Evolutionary conservation across 1,139 yeast genomes (phyloP).

Genomic region (Hyphopichia pseudoburtonii): DNA sequence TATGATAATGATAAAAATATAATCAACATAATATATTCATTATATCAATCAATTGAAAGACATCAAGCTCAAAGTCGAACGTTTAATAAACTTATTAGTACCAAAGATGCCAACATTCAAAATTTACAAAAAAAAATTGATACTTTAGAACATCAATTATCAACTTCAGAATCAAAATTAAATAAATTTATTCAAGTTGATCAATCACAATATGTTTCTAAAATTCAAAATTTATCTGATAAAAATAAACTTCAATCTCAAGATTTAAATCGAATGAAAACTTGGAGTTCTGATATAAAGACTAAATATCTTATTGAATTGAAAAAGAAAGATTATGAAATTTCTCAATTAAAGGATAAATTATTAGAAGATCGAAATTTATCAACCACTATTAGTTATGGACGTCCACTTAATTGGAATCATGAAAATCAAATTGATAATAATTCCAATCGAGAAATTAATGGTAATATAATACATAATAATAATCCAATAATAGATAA

Average conservation of each 20-base stretch:
- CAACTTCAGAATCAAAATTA: conserved; percentile 17
- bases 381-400: conserved; percentile 33
- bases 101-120: conserved; percentile 31
- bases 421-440: conserved; percentile 3
- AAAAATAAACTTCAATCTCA: conserved; percentile 29
- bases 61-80: conserved; percentile 34
- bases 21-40: conserved; percentile 43
- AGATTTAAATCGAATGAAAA: conserved; percentile 30
- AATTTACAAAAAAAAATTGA: conserved; percentile 24
- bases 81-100: conserved; percentile 29
- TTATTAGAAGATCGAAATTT: conserved; percentile 36
- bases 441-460: conserved; percentile 10
- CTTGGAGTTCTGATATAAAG: conserved; percentile 31
- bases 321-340: conserved; percentile 35
- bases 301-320: conserved; percentile 42
- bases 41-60: conserved; percentile 40
- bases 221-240: conserved; percentile 19
- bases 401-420: conserved; percentile 15
- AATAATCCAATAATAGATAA: conserved; percentile 37
- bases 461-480: conserved; percentile 30
- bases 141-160: conserved; percentile 20
- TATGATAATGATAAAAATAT: conserved; percentile 44
- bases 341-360: conserved; percentile 39
- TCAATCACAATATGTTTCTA: conserved; percentile 12
- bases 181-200: conserved; percentile 18